These are phyloP conservation scores for Fusarium setosum DNA, from an alignment of 2,329 filamentous ascomycete genomes.

Conservation along the genomic window DNA sequence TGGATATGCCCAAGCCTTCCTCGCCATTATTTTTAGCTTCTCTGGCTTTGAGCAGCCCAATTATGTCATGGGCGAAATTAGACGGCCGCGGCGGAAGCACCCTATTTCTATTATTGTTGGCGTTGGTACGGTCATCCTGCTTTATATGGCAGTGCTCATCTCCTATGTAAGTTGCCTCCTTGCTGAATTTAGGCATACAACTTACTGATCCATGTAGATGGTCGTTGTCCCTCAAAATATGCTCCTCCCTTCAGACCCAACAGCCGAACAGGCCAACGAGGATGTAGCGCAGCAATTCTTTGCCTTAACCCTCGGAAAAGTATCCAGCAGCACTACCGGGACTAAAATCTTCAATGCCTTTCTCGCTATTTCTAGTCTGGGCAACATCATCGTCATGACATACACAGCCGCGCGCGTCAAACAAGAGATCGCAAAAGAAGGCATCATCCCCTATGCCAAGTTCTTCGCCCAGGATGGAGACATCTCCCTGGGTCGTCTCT, in stretches of 20 bases:
- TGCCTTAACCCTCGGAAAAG: slow-evolving; percentile 43
- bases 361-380: slow-evolving; percentile 64
- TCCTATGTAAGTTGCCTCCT: slow-evolving; percentile 46
- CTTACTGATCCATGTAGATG: slow-evolving; percentile 48
- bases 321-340: slow-evolving; percentile 42
- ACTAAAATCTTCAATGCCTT: slow-evolving; percentile 59
- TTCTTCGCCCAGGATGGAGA: slow-evolving; percentile 58
- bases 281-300: slow-evolving; percentile 51
- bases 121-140: slow-evolving; percentile 43
- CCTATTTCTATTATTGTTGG: slow-evolving; percentile 46
- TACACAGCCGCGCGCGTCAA: slow-evolving; percentile 67
- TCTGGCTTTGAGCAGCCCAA: slow-evolving; percentile 54
- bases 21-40: slow-evolving; percentile 56
- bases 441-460: slow-evolving; percentile 61
- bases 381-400: slow-evolving; percentile 68
- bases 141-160: slow-evolving; percentile 53
- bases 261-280: not conserved
- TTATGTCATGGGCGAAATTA: slow-evolving; percentile 50
- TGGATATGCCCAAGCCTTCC: slow-evolving; percentile 52
- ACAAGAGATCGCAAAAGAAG: slow-evolving; percentile 71
- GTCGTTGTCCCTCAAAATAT: slow-evolving; percentile 46
- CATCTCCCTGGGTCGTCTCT: slow-evolving; percentile 47
- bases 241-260: not conserved
- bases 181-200: accelerated
- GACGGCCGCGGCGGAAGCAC: slow-evolving; percentile 46